These are phyloP conservation scores for Penicillium goetzii DNA, from an alignment of 495 filamentous ascomycete species.

Conservation along the genomic window DNA sequence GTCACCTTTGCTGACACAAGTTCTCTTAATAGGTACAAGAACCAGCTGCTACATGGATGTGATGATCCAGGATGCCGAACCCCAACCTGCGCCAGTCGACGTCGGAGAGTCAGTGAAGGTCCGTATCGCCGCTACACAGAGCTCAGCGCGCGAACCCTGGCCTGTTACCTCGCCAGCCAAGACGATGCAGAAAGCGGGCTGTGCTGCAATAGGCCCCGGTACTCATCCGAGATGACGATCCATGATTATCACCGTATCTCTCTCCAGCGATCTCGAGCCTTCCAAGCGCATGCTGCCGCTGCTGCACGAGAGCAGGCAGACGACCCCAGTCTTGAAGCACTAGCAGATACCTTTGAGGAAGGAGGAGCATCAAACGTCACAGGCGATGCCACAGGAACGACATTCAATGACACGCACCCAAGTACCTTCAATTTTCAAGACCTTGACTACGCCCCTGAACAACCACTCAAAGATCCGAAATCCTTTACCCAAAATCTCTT, in stretches of 20 bases:
- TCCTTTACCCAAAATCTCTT: slow-evolving; percentile 85
- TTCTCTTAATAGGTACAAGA: slow-evolving; percentile 64
- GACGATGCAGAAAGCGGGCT: slow-evolving; percentile 76
- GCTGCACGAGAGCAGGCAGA: background rate
- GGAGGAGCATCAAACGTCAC: slow-evolving; percentile 1
- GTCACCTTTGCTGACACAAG: background rate
- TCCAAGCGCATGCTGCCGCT: slow-evolving; percentile 25
- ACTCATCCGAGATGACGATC: slow-evolving; percentile 35
- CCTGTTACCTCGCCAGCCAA: slow-evolving; percentile 75
- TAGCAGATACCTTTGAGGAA: background rate
- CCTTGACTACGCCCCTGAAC: slow-evolving; percentile 41
- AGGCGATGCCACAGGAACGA: background rate
- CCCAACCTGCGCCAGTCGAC: slow-evolving; percentile 78
- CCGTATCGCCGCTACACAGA: slow-evolving; percentile 75
- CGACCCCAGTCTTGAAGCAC: background rate
- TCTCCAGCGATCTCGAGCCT: slow-evolving; percentile 34
- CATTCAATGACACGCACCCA: slow-evolving; percentile 6
- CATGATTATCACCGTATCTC: slow-evolving; percentile 37
- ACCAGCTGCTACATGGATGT: slow-evolving; percentile 84
- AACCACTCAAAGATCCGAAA: slow-evolving; percentile 72
- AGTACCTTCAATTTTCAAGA: slow-evolving; percentile 24
- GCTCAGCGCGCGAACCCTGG: slow-evolving; percentile 73
- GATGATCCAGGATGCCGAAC: slow-evolving; percentile 69
- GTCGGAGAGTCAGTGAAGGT: slow-evolving; percentile 64
- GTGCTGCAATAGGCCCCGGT: slow-evolving; percentile 60